Evolutionary conservation across 331 rosid genomes (phyloP), one percentile per base, ranked within the genome.

Genomic region (Malus hybrid): DNA sequence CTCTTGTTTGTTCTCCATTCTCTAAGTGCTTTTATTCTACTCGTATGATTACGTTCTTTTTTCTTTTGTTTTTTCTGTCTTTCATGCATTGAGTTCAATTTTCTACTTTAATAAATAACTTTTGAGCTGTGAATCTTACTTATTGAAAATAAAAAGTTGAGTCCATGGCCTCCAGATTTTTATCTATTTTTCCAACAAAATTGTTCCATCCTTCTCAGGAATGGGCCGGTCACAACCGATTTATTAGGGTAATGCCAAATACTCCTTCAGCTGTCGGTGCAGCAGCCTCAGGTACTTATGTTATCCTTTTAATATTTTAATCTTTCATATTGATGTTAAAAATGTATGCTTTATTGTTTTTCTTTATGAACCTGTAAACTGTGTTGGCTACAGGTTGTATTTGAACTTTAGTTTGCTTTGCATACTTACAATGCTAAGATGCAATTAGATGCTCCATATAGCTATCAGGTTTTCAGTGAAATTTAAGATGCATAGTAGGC

Each of bases 191-290:
- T 24, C 52, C 57, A 13, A 33, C 19, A 0, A 5, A 48, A 33
- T 20, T 12, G 6, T 68, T 82, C 59, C 20, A 13, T 76, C 19
- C 66, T 52, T n/a, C 4, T 66, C 61, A 92, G 99, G 97, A 88
- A 81, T 95, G 99, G 98, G 93, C 99, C 1, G 91, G 93, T 48
- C 76, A 83, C 48, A 61, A 74, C 74, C 87, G 97, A 74, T 89
- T 95, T 85, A 81, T 92, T 66, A 86, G 97, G 85, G 97, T 95
- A 57, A 92, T 92, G 94, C 99, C 99, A 63, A 95, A 92, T 52
- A 92, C 98, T 66, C 93, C 98, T 10, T 87, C 98, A 60, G 87
- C 98, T 65, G 97, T 95, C 36, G 94, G 98, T 28, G 82, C 84
- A 82, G 99, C 96, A 63, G 97, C 98, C 27, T 85, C 97, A 82